Evolutionary conservation across 2,329 filamentous ascomycete species (phyloP), one percentile per base, ranked within the genome.

Genomic region (Colletotrichum shisoi): DNA sequence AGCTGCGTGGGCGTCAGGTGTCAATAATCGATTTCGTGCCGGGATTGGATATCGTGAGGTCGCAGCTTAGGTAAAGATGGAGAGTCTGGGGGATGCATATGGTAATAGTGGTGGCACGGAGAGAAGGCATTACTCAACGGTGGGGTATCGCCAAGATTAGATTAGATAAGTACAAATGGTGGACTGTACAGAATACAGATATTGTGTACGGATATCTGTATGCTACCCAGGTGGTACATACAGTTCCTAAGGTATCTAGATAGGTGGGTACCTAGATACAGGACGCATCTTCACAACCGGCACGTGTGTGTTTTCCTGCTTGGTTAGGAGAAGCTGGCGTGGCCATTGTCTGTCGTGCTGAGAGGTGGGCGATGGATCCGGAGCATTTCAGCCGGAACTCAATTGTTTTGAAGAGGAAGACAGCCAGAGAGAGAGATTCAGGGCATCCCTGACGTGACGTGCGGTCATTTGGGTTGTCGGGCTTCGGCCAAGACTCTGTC

Each of bases 381-480:
- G 63, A 66, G 63, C 58, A 39, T 45, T 63, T 66, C 24, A 21
- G 34, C 63, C 63, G 63, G 39, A 62, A 63, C 52, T 52, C 63
- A 62, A 62, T 63, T 31, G 62, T 34, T 40, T 8, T 12, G 8
- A 3, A 34, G 13, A 44, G 49, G 56, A 51, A 37, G 34, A 56
- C 24, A 51, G 49, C 37, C 19, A 37, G 49, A 56, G 57, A 37
- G 57, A 37, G 34, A 62, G 37, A 51, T 51, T 44, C 53, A 31
- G 39, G 51, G 31, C 31, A 51, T 51, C 51, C 58, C 51, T 57
- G 51, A n/a, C 37, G 51, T 39, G 51, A 21, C n/a, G 37, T 53
- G 51, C 21, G 51, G 31, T 24, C 51, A 24, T 34, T 53, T 39
- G 49, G 8, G 31, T 24, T 12, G 31, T 39, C 12, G 12, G 49